Conservation (phyloP, 768 basidiomycete genomes). For the Trametes coccinea region DNA sequence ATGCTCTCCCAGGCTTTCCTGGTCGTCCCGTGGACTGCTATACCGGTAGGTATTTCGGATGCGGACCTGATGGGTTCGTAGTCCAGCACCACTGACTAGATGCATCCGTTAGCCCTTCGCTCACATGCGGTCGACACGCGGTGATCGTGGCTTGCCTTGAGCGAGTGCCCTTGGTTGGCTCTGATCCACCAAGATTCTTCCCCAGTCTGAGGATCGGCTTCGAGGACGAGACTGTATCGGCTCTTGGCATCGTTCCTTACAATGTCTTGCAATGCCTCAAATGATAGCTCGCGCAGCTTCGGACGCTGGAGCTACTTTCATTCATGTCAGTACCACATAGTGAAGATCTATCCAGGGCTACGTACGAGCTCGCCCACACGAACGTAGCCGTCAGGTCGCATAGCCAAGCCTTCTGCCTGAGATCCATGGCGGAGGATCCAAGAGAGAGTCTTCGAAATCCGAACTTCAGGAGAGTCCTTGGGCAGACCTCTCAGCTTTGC, state of each 20-base stretch:
- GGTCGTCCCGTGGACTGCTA: slow-evolving; percentile 85
- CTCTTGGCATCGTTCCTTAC: slow-evolving; percentile 69
- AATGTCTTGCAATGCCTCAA: slow-evolving; percentile 56
- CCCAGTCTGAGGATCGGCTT: slow-evolving; percentile 39
- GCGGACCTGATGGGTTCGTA: slow-evolving; percentile 56
- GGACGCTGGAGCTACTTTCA: slow-evolving; percentile 63
- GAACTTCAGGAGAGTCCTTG: slow-evolving; percentile 63
- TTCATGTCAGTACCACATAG: slow-evolving; percentile 4
- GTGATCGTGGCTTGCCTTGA: slow-evolving; percentile 51
- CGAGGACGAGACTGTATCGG: slow-evolving; percentile 59
- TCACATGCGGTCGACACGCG: not conserved
- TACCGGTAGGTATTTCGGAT: slow-evolving; percentile 61
- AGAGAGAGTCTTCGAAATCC: slow-evolving; percentile 82
- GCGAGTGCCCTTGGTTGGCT: slow-evolving; percentile 88
- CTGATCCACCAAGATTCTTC: slow-evolving; percentile 78
- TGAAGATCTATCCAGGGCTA: not conserved
- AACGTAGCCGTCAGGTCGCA: slow-evolving; percentile 86
- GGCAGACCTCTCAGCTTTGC: slow-evolving; percentile 59
- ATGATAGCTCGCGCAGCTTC: slow-evolving; percentile 61
- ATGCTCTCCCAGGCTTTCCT: slow-evolving; percentile 69
- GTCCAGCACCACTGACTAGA: slow-evolving; percentile 68
- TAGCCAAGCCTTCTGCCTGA: slow-evolving; percentile 65
- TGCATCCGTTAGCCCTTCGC: not conserved
- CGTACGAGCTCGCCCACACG: slow-evolving; percentile 78
- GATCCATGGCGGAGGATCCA: slow-evolving; percentile 94